Evolutionary conservation across 1,284 basidiomycete genomes (phyloP).

Genomic region (Sphaerobolus stellatus): DNA sequence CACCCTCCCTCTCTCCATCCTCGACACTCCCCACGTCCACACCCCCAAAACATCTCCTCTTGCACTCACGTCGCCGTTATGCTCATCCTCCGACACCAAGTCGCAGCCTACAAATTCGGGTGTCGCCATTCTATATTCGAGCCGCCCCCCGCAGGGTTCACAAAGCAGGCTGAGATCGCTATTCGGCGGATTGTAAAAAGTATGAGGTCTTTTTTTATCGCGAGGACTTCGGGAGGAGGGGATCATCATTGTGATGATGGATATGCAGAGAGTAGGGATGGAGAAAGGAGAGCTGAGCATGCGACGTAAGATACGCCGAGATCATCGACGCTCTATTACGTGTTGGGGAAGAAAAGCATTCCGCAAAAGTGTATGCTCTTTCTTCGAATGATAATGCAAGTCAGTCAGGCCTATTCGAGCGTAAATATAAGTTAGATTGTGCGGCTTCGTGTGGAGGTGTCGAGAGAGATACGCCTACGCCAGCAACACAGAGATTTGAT

Average conservation of each 20-base stretch:
- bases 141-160: conserved; percentile 6
- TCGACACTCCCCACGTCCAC: no score
- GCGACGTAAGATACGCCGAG: conserved; percentile 7
- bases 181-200: conserved; percentile 5
- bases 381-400: no score
- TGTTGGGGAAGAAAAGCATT: conserved; percentile 9
- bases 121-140: background rate
- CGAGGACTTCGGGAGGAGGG: background rate
- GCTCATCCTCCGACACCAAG: conserved; percentile 8
- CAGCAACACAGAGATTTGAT: no score
- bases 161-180: conserved; percentile 4
- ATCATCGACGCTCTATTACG: conserved; percentile 8
- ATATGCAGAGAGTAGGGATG: background rate
- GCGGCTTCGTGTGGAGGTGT: no score
- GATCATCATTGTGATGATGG: background rate
- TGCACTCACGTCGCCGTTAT: conserved; percentile 10
- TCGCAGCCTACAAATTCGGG: conserved; percentile 6
- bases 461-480: no score
- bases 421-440: no score
- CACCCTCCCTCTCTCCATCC: no score
- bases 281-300: conserved; percentile 4
- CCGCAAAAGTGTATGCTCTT: background rate
- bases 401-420: no score
- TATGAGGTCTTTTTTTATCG: background rate
- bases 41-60: conserved; percentile 8